Evolutionary conservation across 306 rosid genomes (phyloP).

Genomic region (Crataegus laevigata): DNA sequence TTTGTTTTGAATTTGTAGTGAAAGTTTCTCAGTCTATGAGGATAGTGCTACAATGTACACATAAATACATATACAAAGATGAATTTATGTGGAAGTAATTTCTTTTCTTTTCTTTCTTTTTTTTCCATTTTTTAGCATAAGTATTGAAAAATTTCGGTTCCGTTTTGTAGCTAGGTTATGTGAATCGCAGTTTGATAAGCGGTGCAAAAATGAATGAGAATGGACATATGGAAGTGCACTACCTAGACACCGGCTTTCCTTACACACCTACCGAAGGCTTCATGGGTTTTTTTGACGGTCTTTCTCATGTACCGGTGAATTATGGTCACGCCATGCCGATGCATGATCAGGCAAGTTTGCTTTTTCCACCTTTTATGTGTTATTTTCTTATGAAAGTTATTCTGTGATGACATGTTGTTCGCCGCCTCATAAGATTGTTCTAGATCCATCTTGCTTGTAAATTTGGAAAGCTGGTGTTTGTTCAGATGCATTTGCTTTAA

Average conservation of each 20-base stretch:
- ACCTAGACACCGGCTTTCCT: constrained; percentile 61
- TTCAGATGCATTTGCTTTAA: constrained; percentile 5
- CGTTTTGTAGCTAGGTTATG: constrained; percentile 17
- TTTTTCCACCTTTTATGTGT: not conserved
- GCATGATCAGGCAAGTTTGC: constrained; percentile 56
- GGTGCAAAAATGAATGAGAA: constrained; percentile 51
- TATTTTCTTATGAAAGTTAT: not conserved
- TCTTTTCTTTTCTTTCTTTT: not conserved
- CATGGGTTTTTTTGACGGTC: constrained; percentile 62
- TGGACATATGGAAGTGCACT: constrained; percentile 76
- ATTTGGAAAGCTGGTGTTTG: constrained; percentile 15
- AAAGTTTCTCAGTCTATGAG: not conserved
- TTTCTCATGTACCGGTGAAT: constrained; percentile 45
- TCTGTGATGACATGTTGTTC: not conserved
- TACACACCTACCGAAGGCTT: constrained; percentile 56
- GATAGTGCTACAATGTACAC: not conserved
- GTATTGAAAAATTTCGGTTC: not conserved
- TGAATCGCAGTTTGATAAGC: constrained; percentile 6
- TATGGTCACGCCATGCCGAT: constrained; percentile 49
- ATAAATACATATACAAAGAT: not conserved
- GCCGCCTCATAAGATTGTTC: not conserved
- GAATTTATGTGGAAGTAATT: not conserved
- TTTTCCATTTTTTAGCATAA: not conserved
- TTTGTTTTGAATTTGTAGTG: not conserved
- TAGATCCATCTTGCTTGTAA: constrained; percentile 8